phyloP scores from a whole-genome alignment of 331 rosid genomes.

The Rosa hybrid region DNA sequence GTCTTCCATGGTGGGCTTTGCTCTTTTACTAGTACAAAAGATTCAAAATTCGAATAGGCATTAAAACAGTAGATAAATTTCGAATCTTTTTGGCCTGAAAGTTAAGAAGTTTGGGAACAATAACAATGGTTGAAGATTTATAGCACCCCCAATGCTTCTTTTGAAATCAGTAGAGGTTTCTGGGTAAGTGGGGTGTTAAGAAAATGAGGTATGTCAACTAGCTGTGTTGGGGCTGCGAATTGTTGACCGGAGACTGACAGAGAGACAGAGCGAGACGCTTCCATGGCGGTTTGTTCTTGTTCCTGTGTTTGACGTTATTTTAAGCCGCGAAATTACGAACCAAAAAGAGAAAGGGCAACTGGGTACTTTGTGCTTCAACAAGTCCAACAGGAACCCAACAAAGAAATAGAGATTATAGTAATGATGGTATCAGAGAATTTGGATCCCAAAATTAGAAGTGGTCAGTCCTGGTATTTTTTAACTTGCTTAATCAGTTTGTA shows the following conservation, averaged over 20 bases:
- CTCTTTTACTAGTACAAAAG: neutral
- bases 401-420: neutral
- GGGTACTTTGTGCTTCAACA: neutral
- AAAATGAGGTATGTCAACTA: neutral
- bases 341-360: neutral
- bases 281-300: neutral
- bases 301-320: neutral
- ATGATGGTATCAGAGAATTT: neutral
- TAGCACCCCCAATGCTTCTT: neutral
- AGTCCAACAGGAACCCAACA: neutral
- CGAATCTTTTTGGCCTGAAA: constrained; percentile 8
- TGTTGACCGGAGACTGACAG: constrained; percentile 18
- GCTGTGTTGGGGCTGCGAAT: neutral
- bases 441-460: neutral
- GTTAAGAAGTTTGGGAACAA: too few species aligned
- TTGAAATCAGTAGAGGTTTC: neutral
- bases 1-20: constrained; percentile 26
- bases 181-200: neutral
- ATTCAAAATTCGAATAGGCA: neutral
- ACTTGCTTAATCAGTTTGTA: neutral
- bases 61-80: neutral
- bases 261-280: neutral
- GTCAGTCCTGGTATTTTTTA: neutral
- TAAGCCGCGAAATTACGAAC: neutral
- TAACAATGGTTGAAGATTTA: neutral